Percentiles rank a stretch among this genome's conserved stretches.
phyloP scores from a whole-genome alignment of 495 filamentous ascomycete species.

The Polyplosphaeria fusca region DNA sequence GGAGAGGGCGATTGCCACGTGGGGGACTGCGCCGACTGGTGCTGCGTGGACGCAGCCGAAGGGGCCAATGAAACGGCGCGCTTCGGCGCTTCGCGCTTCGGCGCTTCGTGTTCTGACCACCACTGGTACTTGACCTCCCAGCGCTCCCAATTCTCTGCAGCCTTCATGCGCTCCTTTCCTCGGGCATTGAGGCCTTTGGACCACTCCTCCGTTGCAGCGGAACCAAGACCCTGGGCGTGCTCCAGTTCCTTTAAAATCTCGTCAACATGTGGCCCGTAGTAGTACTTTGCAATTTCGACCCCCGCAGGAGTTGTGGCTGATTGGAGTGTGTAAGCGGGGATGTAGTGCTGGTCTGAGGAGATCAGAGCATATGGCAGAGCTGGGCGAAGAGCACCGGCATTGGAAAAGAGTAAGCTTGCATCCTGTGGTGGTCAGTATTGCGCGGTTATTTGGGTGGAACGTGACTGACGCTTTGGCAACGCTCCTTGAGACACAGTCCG shows the following conservation, averaged over 20 bases:
- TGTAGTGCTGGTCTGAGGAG: conserved; percentile 54
- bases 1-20: conserved; percentile 7
- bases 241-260: conserved; percentile 55
- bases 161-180: conserved; percentile 54
- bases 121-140: conserved; percentile 52
- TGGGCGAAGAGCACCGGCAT: conserved; percentile 53
- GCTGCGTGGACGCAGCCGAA: conserved; percentile 37
- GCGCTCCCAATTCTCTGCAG: conserved; percentile 66
- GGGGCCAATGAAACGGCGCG: conserved; percentile 43
- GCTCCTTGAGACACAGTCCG: conserved; percentile 56
- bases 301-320: conserved; percentile 45
- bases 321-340: conserved; percentile 52
- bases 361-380: conserved; percentile 65
- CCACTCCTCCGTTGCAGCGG: conserved; percentile 67
- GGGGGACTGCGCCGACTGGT: conserved; percentile 14
- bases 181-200: conserved; percentile 62
- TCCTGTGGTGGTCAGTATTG: conserved; percentile 50
- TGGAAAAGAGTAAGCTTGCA: conserved; percentile 58
- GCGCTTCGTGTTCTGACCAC: conserved; percentile 26
- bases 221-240: conserved; percentile 56
- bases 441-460: not conserved
- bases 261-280: conserved; percentile 56
- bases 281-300: conserved; percentile 58
- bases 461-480: conserved; percentile 56
- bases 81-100: not conserved